Conservation (phyloP, 2,329 filamentous ascomycete species). For the Chaetoscypha palmicola region DNA sequence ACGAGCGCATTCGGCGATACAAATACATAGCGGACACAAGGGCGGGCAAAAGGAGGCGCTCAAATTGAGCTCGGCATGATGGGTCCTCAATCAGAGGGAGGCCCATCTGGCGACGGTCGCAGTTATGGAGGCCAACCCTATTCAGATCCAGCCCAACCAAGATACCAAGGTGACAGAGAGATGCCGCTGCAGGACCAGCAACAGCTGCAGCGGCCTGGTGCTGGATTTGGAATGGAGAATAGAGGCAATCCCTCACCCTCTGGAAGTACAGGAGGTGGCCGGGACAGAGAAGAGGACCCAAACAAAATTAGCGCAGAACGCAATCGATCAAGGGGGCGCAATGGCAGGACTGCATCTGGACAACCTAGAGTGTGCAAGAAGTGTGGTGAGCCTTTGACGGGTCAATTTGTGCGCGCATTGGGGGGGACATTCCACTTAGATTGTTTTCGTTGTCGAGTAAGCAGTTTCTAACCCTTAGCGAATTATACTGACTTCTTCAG, state of each 20-base stretch:
- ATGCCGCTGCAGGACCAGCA: conserved; percentile 11
- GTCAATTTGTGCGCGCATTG: conserved; percentile 91
- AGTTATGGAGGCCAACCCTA: conserved; percentile 18
- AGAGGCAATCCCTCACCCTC: conserved; percentile 18
- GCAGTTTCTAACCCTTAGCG: conserved; percentile 12
- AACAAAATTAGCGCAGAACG: conserved; percentile 43
- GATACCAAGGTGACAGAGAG: conserved; percentile 18
- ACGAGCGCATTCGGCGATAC: too few relatives aligned
- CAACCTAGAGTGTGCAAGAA: conserved; percentile 70
- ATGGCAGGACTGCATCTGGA: conserved; percentile 50
- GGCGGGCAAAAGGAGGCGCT: conserved; percentile 14
- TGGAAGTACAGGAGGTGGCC: conserved; percentile 24
- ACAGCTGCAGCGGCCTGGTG: conserved; percentile 25
- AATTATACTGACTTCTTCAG: conserved; percentile 40
- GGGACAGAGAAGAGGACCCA: conserved; percentile 17
- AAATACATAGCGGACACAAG: too few relatives aligned
- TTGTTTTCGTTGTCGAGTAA: conserved; percentile 93
- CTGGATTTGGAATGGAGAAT: conserved; percentile 24
- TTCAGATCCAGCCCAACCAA: conserved; percentile 9
- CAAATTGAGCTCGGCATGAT: conserved; percentile 18
- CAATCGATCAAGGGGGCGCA: conserved; percentile 48
- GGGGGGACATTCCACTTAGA: conserved; percentile 94
- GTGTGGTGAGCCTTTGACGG: conserved; percentile 79
- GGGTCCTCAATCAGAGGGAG: conserved; percentile 33
- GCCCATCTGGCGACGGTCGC: conserved; percentile 27